Conservation (phyloP, 305 asterid species). For the Solanum hybrid region DNA sequence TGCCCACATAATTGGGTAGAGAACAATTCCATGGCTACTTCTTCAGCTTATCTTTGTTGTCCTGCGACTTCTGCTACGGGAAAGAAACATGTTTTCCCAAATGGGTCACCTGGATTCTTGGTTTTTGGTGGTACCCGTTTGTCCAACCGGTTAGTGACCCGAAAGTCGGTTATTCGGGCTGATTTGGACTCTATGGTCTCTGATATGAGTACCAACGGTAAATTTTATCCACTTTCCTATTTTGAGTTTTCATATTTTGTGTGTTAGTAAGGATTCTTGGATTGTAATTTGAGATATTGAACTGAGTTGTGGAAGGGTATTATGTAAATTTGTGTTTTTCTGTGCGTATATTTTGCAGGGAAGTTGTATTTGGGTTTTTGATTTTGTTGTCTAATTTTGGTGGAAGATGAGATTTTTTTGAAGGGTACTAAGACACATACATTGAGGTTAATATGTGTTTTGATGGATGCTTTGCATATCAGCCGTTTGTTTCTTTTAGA, state of each 20-base stretch:
- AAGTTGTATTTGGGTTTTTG: neutral
- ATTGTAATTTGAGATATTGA: neutral
- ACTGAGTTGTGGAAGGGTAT: neutral
- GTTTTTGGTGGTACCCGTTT: constrained; percentile 8
- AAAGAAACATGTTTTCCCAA: constrained; percentile 15
- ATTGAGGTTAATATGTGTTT: neutral
- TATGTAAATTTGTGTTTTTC: neutral
- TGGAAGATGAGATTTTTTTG: neutral
- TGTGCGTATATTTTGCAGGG: neutral
- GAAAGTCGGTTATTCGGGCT: constrained; percentile 45
- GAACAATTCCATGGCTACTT: constrained; percentile 22
- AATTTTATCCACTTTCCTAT: neutral
- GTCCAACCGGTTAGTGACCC: constrained; percentile 25
- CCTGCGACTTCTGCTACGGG: constrained; percentile 33
- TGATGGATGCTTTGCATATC: neutral
- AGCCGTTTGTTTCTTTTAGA: neutral
- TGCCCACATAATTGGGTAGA: neutral
- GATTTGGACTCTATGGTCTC: constrained; percentile 89
- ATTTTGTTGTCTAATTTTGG: neutral
- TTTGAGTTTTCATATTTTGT: neutral
- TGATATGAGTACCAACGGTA: constrained; percentile 84
- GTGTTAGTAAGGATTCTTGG: neutral
- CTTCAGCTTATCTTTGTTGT: constrained; percentile 39
- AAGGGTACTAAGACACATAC: neutral
- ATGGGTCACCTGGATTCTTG: constrained; percentile 21